phyloP scores from a whole-genome alignment of 2,329 filamentous ascomycete genomes.

The Pseudonectria foliicola region DNA sequence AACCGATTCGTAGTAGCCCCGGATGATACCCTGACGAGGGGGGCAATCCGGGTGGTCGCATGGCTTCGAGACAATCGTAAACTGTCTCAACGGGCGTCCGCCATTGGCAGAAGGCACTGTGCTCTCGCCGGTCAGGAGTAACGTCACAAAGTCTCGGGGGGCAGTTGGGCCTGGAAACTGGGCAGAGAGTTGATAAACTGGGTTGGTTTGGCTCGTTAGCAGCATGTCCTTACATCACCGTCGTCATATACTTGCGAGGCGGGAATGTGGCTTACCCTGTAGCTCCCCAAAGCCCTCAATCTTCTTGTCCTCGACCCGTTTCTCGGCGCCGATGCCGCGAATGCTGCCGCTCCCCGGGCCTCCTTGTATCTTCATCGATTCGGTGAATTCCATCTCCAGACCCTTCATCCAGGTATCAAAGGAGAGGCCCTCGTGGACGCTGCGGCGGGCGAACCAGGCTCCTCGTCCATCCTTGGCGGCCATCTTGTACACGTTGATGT shows the following conservation, averaged over 20 bases:
- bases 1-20: constrained; percentile 84
- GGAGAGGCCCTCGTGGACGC: constrained; percentile 69
- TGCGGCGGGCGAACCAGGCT: constrained; percentile 82
- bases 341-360: constrained; percentile 68
- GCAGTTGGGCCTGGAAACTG: constrained; percentile 86
- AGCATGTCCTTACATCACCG: constrained; percentile 4
- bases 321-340: constrained; percentile 78
- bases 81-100: constrained; percentile 53
- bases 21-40: constrained; percentile 63
- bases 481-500: constrained; percentile 74
- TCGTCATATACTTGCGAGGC: too few relatives aligned
- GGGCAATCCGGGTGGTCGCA: constrained; percentile 69
- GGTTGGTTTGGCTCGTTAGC: constrained; percentile 12
- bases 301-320: constrained; percentile 56
- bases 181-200: constrained; percentile 78
- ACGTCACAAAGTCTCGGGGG: constrained; percentile 78
- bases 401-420: constrained; percentile 74
- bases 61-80: constrained; percentile 82
- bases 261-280: constrained; percentile 41
- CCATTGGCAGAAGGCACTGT: constrained; percentile 27
- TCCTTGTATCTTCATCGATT: constrained; percentile 65
- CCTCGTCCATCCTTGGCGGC: constrained; percentile 72
- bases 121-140: constrained; percentile 63
- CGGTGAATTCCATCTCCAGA: constrained; percentile 70
- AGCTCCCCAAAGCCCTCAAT: constrained; percentile 54